Evolutionary conservation across 805 yeast species (phyloP).

Genomic region (Lipomyces sp.): DNA sequence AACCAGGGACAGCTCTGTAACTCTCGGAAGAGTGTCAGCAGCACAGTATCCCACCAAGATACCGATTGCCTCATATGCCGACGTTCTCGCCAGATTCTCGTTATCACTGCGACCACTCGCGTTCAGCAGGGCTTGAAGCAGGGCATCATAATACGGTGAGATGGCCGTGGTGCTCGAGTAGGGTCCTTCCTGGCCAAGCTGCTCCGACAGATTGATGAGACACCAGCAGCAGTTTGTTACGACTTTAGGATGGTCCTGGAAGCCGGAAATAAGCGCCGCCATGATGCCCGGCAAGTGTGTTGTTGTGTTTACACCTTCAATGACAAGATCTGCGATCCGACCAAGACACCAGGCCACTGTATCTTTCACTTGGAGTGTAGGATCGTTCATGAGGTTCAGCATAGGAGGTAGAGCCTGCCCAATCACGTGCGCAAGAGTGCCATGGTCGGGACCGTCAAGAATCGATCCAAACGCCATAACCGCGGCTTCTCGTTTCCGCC

Average conservation of each 20-base stretch:
- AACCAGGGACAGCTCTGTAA: constrained; percentile 71
- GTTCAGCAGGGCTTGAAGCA: constrained; percentile 67
- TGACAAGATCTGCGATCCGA: constrained; percentile 83
- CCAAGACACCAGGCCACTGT: constrained; percentile 99
- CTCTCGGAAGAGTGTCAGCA: constrained; percentile 60
- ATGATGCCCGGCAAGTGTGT: constrained; percentile 67
- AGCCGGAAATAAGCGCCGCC: constrained; percentile 71
- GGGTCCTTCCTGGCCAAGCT: constrained; percentile 55
- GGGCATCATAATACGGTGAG: constrained; percentile 65
- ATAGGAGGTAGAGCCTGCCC: constrained; percentile 82
- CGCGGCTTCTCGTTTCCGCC: constrained; percentile 95
- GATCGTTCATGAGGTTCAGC: constrained; percentile 68
- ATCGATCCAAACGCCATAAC: constrained; percentile 99
- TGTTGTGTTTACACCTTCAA: constrained; percentile 67
- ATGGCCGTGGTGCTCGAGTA: constrained; percentile 53
- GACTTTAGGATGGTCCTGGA: constrained; percentile 87
- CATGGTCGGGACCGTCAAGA: constrained; percentile 61
- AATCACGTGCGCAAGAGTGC: constrained; percentile 60
- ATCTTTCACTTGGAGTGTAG: constrained; percentile 80
- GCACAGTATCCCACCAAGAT: constrained; percentile 75
- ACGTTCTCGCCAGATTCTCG: constrained; percentile 83
- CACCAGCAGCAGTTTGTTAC: constrained; percentile 99
- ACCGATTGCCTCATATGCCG: constrained; percentile 93
- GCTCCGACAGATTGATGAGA: constrained; percentile 85
- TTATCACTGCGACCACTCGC: constrained; percentile 74